phyloP scores from a whole-genome alignment of 768 basidiomycete species.

The Suillus variegatus region DNA sequence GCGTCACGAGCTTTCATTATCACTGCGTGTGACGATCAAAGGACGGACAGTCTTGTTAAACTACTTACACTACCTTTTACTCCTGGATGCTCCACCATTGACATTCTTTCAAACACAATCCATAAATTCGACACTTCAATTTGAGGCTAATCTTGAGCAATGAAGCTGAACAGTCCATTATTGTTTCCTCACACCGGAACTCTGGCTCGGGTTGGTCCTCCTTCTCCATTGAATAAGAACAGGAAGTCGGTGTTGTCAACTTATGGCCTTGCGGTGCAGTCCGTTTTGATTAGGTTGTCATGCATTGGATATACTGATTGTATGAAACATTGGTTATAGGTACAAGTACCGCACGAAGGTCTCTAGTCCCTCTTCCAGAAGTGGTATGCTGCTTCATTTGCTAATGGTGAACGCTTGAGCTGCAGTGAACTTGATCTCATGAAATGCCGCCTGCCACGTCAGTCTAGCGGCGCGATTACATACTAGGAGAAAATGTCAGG shows the following conservation, averaged over 20 bases:
- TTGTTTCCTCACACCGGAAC: not conserved
- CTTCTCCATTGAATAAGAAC: too few relatives aligned
- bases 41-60: too few relatives aligned
- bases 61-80: too few relatives aligned
- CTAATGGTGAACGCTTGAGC: too few relatives aligned
- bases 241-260: not conserved
- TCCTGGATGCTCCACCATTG: not conserved
- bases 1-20: too few relatives aligned
- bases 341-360: not conserved
- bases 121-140: not conserved
- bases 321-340: not conserved
- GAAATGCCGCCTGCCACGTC: too few relatives aligned
- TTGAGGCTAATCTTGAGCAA: not conserved
- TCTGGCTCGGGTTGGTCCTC: not conserved
- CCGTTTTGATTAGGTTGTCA: not conserved
- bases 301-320: not conserved
- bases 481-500: too few relatives aligned
- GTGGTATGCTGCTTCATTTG: too few relatives aligned
- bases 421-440: too few relatives aligned
- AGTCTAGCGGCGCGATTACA: too few relatives aligned
- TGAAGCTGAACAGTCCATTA: not conserved
- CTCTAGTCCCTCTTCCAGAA: not conserved
- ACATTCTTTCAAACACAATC: not conserved
- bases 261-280: too few relatives aligned
- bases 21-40: too few relatives aligned